A percentile compares a stretch with the other conserved stretches of the same genome.
Evolutionary conservation across 2,329 filamentous ascomycete species (phyloP).

Genomic region (Colletotrichum liaoningense): DNA sequence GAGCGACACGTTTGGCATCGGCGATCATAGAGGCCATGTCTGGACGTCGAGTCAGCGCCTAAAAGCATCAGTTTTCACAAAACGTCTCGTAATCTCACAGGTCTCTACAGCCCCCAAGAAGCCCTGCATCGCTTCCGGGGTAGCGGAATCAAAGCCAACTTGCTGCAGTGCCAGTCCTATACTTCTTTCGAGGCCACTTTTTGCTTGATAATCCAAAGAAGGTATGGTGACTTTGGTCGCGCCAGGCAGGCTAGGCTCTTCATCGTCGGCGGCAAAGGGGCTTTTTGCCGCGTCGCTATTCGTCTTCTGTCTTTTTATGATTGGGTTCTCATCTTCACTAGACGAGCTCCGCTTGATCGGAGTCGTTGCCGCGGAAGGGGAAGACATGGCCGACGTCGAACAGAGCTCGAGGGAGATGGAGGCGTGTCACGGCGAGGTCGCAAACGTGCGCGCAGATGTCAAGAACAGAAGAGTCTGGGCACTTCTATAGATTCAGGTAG

Average conservation of each 20-base stretch:
- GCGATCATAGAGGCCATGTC: slow-evolving; percentile 62
- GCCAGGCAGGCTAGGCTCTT: not conserved
- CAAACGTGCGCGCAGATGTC: not conserved
- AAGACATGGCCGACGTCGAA: slow-evolving; percentile 14
- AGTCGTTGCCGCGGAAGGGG: slow-evolving; percentile 7
- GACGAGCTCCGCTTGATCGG: slow-evolving; percentile 19
- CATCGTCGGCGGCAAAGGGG: not conserved
- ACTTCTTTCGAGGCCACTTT: slow-evolving; percentile 62
- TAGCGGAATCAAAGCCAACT: slow-evolving; percentile 68
- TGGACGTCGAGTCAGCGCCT: slow-evolving; percentile 44
- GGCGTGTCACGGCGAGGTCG: not conserved
- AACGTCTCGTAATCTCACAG: slow-evolving; percentile 55
- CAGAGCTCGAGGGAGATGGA: not conserved
- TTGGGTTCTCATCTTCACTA: slow-evolving; percentile 1
- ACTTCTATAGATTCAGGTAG: not conserved
- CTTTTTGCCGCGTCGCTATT: not conserved
- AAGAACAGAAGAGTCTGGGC: not conserved
- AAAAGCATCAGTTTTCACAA: slow-evolving; percentile 14
- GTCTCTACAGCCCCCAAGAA: slow-evolving; percentile 66
- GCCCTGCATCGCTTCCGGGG: slow-evolving; percentile 67
- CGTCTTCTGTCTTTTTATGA: slow-evolving; percentile 24
- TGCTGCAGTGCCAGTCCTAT: slow-evolving; percentile 67
- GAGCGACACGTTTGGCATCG: slow-evolving; percentile 58
- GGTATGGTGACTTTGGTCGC: slow-evolving; percentile 35
- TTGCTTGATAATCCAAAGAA: slow-evolving; percentile 47